Evolutionary conservation across 1,284 basidiomycete species (phyloP), one percentile per base, ranked within the genome.

Genomic region (Malassezia caprae): DNA sequence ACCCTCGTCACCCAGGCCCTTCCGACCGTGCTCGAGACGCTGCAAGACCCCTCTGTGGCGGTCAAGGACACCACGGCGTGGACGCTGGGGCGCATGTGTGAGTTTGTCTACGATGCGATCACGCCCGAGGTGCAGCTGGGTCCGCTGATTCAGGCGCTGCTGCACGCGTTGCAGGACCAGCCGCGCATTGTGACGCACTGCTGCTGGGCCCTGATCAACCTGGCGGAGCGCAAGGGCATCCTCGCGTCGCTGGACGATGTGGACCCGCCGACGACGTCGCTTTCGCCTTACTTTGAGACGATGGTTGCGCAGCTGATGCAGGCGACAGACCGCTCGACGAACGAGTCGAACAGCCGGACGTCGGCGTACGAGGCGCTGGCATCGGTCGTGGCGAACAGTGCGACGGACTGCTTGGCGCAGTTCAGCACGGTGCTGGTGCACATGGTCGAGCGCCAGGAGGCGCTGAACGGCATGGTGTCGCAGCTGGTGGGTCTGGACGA

Each of bases 31-130:
- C 90, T 98, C 72, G 84, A 85, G 68, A 96, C 96, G 90, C 90
- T 98, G 84, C 80, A 79, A 47, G 93, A 96, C 76, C 75, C 80
- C 42, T 86, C 90, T 64, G 56, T 83, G 3, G 86, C 90, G 59
- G 94, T 99, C 66, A 90, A 91, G 76, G 94, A 98, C 76, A 94
- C 90, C 1, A 90, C 89, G 17, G 91, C 94, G 1, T 99, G 94
- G 93, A 96, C 94, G 0, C 80, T 99, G 5, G 91, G 90, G 39
- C 81, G 90, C 43, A 94, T 99, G 65, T 93, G 90, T 69, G 93
- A 98, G 73, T 78, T 90, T 61, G 80, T 96, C 66, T 84, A 93
- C 68, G 78, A 82, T 44, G 84, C 85, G 19, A 91, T 99, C 78
- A 87, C 91, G 72, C 84, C 87, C 8, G 88, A 93, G 65, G 82